Evolutionary conservation across 2,329 filamentous ascomycete species (phyloP), one percentile per base, ranked within the genome.

Genomic region (Pyrenophora teres): DNA sequence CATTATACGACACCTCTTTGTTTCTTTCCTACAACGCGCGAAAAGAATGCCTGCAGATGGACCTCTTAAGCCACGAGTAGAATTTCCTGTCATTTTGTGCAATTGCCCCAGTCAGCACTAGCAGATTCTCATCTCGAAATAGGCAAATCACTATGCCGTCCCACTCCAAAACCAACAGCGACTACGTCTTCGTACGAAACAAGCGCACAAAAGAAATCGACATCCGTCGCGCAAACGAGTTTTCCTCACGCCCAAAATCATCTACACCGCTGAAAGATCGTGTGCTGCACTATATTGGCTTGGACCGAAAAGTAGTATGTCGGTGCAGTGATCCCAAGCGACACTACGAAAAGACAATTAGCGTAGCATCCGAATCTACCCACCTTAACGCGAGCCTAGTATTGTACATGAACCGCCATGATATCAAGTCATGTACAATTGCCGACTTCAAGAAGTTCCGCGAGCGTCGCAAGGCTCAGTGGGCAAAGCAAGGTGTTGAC

Each of bases 371-470:
- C 16, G 49, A 56, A 6, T 52, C 45, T 0, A 50, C 32, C 2
- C 45, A 57, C 42, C 43, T 60, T 1, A 39, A 36, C 19, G 39
- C 37, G 3, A 40, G 42, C 18, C 18, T 60, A 6, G 45, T 16
- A 4, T 37, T 59, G 9, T 63, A 60, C n/a, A 47, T 63, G 15
- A 41, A 55, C 4, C 51, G 44, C 6, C 46, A 54, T 13, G 12
- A 30, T 4, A 13, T 57, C 4, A 33, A 54, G 1, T 46, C 38
- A 1, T 60, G 52, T n/a, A 41, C 27, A 1, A 35, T 55, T 6
- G 31, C 37, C 2, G 49, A 48, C 0, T 51, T 49, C 10, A 9
- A 30, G 10, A 33, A 23, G 8, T 54, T 38, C 16, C 9, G 27
- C 21, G 12, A 41, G 18, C n/a, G 27, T 4, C 35, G 33, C 4